Evolutionary conservation across 179 eudicot genomes (phyloP).

Genomic region (Camellia oleifera): DNA sequence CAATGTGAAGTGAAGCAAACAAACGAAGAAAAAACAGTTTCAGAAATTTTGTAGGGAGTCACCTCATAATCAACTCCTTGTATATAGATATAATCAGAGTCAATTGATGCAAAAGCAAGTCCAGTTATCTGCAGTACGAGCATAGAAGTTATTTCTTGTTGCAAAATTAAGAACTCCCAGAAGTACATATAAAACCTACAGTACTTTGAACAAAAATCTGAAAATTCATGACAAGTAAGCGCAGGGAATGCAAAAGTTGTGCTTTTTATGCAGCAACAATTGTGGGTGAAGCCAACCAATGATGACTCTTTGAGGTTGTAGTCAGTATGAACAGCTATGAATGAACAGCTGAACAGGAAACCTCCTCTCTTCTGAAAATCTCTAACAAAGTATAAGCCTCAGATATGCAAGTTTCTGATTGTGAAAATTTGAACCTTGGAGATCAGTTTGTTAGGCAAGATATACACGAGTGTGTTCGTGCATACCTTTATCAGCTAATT

Average conservation of each 20-base stretch:
- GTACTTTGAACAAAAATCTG: no score
- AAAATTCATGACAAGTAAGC: not conserved
- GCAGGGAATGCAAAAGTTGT: not conserved
- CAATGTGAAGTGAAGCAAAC: no score
- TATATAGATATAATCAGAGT: slow-evolving; percentile 53
- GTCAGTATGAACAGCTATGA: not conserved
- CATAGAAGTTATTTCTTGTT: not conserved
- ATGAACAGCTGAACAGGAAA: no score
- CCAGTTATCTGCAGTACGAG: not conserved
- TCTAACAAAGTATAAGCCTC: not conserved
- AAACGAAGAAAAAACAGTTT: not conserved
- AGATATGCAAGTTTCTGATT: no score
- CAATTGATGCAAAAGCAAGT: slow-evolving; percentile 55
- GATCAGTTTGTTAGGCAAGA: no score
- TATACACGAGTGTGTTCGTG: no score
- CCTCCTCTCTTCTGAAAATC: not conserved
- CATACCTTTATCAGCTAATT: no score
- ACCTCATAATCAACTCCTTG: slow-evolving; percentile 87
- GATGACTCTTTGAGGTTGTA: not conserved
- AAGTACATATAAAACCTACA: not conserved
- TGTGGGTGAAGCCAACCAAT: not conserved
- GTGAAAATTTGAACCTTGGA: no score
- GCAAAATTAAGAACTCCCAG: not conserved
- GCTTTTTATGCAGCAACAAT: not conserved
- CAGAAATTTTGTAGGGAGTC: not conserved